Conservation (phyloP, 306 rosid genomes). For the Dryas drummondii region DNA sequence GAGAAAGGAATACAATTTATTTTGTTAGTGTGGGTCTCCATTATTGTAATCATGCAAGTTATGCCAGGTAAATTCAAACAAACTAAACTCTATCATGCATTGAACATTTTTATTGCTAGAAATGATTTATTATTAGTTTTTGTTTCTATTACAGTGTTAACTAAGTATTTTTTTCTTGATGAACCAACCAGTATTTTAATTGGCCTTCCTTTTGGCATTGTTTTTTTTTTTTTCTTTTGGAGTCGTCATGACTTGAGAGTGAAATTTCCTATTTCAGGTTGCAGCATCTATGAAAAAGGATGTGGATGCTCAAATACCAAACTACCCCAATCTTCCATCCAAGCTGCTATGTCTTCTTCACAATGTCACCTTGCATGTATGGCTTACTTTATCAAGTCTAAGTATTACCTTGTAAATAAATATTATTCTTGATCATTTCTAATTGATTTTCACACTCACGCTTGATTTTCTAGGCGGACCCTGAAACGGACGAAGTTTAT, state of each 20-base stretch:
- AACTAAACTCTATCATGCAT: no score
- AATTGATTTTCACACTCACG: not conserved
- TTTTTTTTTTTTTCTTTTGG: not conserved
- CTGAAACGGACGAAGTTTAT: constrained; percentile 90
- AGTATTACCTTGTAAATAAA: not conserved
- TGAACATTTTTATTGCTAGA: no score
- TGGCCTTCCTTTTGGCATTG: no score
- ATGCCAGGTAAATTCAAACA: no score
- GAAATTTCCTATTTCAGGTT: constrained; percentile 53
- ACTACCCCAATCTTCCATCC: constrained; percentile 80
- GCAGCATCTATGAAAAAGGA: constrained; percentile 91
- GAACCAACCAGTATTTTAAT: not conserved
- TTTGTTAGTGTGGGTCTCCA: not conserved
- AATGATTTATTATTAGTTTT: not conserved
- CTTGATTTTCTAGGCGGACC: constrained; percentile 66
- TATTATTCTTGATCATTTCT: not conserved
- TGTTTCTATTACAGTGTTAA: not conserved
- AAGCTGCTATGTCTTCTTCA: constrained; percentile 80
- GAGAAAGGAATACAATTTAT: not conserved
- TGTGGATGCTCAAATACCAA: constrained; percentile 72
- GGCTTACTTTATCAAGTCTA: not conserved
- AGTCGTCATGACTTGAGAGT: constrained; percentile 5
- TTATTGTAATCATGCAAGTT: not conserved
- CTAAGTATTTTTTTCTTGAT: no score
- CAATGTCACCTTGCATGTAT: constrained; percentile 84